Evolutionary conservation across 2,329 filamentous ascomycete species (phyloP).

Genomic region (Pseudogymnoascus sp.): DNA sequence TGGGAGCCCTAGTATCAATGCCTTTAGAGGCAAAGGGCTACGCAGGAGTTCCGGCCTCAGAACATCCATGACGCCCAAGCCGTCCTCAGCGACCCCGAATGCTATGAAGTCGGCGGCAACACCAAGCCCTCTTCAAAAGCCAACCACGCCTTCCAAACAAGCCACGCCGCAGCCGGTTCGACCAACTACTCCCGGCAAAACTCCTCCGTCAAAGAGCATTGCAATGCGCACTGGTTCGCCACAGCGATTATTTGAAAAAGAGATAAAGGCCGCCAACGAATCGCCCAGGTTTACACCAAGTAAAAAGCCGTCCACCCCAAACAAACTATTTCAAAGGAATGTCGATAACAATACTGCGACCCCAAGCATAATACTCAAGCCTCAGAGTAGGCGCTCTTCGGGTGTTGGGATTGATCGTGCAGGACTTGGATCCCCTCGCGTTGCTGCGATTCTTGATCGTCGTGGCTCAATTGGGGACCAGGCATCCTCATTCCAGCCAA

Average conservation of each 20-base stretch:
- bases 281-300: constrained; percentile 26
- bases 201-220: constrained; percentile 39
- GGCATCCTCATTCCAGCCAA: constrained; percentile 55
- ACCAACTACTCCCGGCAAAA: constrained; percentile 41
- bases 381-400: constrained; percentile 51
- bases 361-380: constrained; percentile 56
- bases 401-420: constrained; percentile 61
- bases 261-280: constrained; percentile 29
- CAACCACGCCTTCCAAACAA: constrained; percentile 31
- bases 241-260: constrained; percentile 36
- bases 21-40: constrained; percentile 41
- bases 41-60: constrained; percentile 40
- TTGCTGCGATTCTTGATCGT: constrained; percentile 63
- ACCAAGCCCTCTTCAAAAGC: constrained; percentile 27
- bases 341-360: constrained; percentile 47
- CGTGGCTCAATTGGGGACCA: constrained; percentile 64
- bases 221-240: constrained; percentile 40
- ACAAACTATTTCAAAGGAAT: constrained; percentile 47
- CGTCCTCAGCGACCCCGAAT: constrained; percentile 9
- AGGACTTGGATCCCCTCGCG: constrained; percentile 67
- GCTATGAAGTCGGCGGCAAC: constrained; percentile 19
- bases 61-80: constrained; percentile 35
- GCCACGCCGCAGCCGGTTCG: constrained; percentile 37
- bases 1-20: constrained; percentile 48
- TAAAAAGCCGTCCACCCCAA: constrained; percentile 29